Conservation (phyloP, 805 yeast species). For the Candida insectalens region DNA sequence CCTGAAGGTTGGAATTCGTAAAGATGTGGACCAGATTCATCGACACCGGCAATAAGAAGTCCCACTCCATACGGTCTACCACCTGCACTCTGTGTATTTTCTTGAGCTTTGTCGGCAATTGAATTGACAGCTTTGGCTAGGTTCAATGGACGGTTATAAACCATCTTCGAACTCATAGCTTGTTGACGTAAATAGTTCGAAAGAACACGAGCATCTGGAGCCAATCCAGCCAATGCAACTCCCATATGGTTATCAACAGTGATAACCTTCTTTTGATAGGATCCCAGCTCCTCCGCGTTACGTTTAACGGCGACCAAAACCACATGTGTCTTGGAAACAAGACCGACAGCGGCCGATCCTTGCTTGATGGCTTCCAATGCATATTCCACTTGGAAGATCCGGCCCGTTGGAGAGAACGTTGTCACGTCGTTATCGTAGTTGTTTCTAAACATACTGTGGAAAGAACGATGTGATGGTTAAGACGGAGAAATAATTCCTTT, state of each 20-base stretch:
- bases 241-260: constrained; percentile 92
- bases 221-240: constrained; percentile 91
- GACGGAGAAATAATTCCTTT: too few species aligned
- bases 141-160: constrained; percentile 78
- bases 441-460: constrained; percentile 88
- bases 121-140: constrained; percentile 75
- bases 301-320: constrained; percentile 92
- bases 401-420: constrained; percentile 92
- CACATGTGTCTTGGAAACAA: constrained; percentile 77
- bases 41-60: constrained; percentile 78
- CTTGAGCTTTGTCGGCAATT: constrained; percentile 95
- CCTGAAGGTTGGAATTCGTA: constrained; percentile 97
- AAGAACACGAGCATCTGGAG: constrained; percentile 95
- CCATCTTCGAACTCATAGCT: constrained; percentile 79
- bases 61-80: constrained; percentile 99
- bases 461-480: too few species aligned
- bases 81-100: constrained; percentile 91
- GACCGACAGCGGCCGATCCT: constrained; percentile 95
- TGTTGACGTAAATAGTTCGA: constrained; percentile 85
- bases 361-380: constrained; percentile 95
- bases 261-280: constrained; percentile 90
- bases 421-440: constrained; percentile 98
- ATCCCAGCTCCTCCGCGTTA: constrained; percentile 94
- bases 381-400: constrained; percentile 83
- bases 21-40: constrained; percentile 89